Base-by-base conservation (phyloP, 148 eudicot species). In the Chenopodium album region DNA sequence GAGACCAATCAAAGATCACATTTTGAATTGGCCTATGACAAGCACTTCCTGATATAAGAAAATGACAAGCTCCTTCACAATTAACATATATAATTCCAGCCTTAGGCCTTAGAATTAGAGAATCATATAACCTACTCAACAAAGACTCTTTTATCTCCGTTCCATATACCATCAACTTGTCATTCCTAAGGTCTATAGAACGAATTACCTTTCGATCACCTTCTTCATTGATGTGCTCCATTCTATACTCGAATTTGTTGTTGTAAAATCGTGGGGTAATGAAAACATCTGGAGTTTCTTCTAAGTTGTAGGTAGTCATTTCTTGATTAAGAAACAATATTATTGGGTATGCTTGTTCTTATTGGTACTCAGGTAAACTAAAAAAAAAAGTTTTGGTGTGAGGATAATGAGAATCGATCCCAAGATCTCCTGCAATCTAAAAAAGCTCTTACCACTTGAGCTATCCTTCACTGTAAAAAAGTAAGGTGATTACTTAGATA, bases 31-130 rank as follows among this genome's bases (percentile, higher is more conserved):
- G 78, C 48, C 78, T 74, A 16, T 23, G 47, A 14, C 14, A 75
- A 29, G 14, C 3, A 19, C 9, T 37, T 13, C 79, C 66, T 2
- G 16, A 26, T 62, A 14, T 44, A 1, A 72, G 7, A 14, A 81
- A 3, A 67, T 83, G 56, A 26, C 82, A 83, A 34, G 82, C 79
- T 17, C 82, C 85, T 20, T 83, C 60, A 67, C 82, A 78, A 41
- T 83, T 83, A 5, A 79, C 85, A 11, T 41, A 79, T 28, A 83
- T 37, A 77, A 71, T 48, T 7, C 28, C 59, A n/a, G 19, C 48
- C 34, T 56, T 54, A 16, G 47, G 50, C 17, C n/a, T 67, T 16
- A 83, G 11, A 9, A 31, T 8, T n/a, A 83, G 67, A 4, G 79
- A 79, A 0, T 74, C 85, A 79, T 73, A 19, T 31, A 83, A 41